A percentile compares a stretch with the other conserved stretches of the same genome.
phyloP scores from a whole-genome alignment of 176 grass and related monocot genomes.

The Triticum turgidum region DNA sequence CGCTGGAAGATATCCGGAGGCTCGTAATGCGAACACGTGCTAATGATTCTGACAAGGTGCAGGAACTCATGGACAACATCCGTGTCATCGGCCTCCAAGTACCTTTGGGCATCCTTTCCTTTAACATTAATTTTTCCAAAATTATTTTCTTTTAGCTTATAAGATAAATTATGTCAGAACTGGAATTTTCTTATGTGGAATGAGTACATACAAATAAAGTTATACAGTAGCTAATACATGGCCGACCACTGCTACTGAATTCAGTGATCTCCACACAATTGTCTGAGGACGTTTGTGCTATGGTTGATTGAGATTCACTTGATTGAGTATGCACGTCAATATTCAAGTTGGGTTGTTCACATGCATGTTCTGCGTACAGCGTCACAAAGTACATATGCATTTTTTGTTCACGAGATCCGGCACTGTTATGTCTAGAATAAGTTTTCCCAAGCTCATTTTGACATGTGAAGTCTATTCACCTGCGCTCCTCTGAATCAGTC shows the following conservation, averaged over 20 bases:
- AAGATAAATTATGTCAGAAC: slow-evolving; percentile 3
- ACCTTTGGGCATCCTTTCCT: slow-evolving; percentile 56
- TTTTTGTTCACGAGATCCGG: background rate
- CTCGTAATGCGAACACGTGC: background rate
- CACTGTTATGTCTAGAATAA: background rate
- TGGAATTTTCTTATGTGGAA: background rate
- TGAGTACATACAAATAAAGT: too few relatives aligned
- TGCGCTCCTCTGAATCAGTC: background rate
- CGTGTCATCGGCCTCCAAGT: slow-evolving; percentile 77
- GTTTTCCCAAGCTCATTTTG: background rate
- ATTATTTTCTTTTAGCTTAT: background rate
- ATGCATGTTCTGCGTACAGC: background rate
- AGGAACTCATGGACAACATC: slow-evolving; percentile 92
- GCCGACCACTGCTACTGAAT: background rate
- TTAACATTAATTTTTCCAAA: background rate
- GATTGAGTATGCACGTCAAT: background rate
- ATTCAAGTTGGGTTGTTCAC: background rate
- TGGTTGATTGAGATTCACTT: slow-evolving; percentile 16
- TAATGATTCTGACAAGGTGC: slow-evolving; percentile 85
- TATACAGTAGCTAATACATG: too few relatives aligned
- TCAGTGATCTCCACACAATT: background rate
- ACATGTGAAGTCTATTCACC: background rate
- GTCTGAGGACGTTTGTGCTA: background rate
- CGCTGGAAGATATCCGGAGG: slow-evolving; percentile 69
- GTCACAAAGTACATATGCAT: background rate